Evolutionary conservation across 345 rosid genomes (phyloP), one percentile per base, ranked within the genome.

Genomic region (Boechera divaricarpa): DNA sequence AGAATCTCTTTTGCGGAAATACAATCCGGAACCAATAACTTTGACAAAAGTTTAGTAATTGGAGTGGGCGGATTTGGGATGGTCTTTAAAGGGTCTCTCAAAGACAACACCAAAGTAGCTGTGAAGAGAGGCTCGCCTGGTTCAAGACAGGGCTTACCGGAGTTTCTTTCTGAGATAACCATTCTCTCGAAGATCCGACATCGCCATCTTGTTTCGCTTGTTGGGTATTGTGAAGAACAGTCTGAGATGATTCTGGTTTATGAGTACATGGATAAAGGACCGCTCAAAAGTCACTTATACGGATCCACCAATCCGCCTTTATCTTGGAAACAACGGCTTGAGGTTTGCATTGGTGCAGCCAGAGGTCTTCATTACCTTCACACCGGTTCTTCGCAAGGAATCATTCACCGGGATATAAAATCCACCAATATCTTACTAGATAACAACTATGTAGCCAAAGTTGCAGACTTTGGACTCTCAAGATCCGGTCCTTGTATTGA

Each of bases 31-130:
- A 95, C 99, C 0, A 92, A 85, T 78, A 90, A 86, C 74, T 94
- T 94, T n/a, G 91, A 92, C 68, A 84, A 64, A 73, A 87, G 44
- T 74, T 83, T 90, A 59, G 78, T 92, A 11, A 82, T 94, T 39
- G 97, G 98, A 73, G 86, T 89, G 0, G 98, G 98, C 1, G 98
- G 98, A 67, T 94, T 94, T 69, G 98, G 98, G 26, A 89, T 90
- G 93, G 98, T 94, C 8, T 94, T 80, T 84, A 90, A 87, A 85
- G 98, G 90, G 16, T 84, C 88, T 68, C 93, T 90, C 11, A 87
- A 78, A 68, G 97, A 92, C 74, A 86, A 77, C 74, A 90, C 89
- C 1, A 90, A 87, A 84, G 84, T 94, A 76, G 97, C 98, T 42
- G 91, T 94, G 3, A 94, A 94, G 82, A 81, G 98, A 80, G 97